A percentile compares a stretch with the other conserved stretches of the same genome.
These are phyloP conservation scores for Aspergillus nidulans DNA, from an alignment of 495 filamentous ascomycete genomes.

Conservation along the genomic window DNA sequence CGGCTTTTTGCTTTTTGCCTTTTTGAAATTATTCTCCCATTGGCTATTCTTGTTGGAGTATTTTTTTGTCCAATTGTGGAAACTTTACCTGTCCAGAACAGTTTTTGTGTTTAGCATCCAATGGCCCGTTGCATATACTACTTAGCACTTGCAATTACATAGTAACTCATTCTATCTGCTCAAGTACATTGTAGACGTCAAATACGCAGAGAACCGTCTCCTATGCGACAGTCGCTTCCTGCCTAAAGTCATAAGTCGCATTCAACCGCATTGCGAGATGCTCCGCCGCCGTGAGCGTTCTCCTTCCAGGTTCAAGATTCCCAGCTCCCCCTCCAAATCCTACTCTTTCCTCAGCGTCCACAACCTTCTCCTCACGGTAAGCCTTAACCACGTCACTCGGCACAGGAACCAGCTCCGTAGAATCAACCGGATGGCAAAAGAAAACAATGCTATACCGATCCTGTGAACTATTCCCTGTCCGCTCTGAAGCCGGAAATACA, in stretches of 20 bases:
- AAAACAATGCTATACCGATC: constrained; percentile 88
- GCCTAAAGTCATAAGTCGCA: constrained; percentile 65
- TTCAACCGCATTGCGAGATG: constrained; percentile 72
- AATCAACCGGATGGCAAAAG: constrained; percentile 82
- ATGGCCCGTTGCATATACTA: constrained; percentile 16
- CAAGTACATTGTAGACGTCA: background rate
- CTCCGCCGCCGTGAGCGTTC: constrained; percentile 73
- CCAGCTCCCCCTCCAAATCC: constrained; percentile 43
- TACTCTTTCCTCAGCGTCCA: constrained; percentile 24
- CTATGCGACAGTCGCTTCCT: background rate
- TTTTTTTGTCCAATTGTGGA: background rate
- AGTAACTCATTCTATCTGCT: background rate
- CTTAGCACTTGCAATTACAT: constrained; percentile 5
- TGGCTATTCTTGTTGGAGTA: constrained; percentile 12
- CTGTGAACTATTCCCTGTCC: constrained; percentile 39
- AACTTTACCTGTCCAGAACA: constrained; percentile 3
- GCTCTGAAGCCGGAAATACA: constrained; percentile 59
- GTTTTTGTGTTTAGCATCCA: constrained; percentile 18
- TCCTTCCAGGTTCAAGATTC: constrained; percentile 41
- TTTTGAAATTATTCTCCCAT: constrained; percentile 9
- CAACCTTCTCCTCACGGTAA: constrained; percentile 31
- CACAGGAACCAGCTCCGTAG: constrained; percentile 65
- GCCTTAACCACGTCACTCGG: constrained; percentile 59
- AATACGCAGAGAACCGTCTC: background rate
- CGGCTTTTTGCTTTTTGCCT: constrained; percentile 20